phyloP scores from a whole-genome alignment of 2,329 filamentous ascomycete species.

The Pezicula radicicola region DNA sequence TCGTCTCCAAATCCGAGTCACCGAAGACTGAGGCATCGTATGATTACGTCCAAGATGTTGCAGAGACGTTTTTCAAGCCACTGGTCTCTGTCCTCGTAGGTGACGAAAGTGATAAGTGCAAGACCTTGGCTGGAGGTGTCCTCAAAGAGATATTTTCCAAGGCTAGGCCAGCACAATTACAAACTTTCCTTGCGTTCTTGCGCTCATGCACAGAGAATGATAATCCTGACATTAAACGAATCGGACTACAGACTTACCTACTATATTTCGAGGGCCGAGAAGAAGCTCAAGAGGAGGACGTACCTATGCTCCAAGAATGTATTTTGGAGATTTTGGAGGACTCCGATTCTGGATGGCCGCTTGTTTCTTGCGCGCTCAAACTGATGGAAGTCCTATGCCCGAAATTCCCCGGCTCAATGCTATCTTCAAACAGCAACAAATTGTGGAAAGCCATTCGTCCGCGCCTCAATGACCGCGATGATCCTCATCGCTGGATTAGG shows the following conservation, averaged over 20 bases:
- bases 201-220: constrained; percentile 77
- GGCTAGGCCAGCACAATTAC: constrained; percentile 68
- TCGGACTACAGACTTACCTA: constrained; percentile 77
- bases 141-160: constrained; percentile 78
- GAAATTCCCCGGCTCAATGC: constrained; percentile 59
- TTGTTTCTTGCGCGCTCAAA: constrained; percentile 71
- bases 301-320: constrained; percentile 45
- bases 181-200: constrained; percentile 69
- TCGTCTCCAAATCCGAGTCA: constrained; percentile 71
- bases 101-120: constrained; percentile 83
- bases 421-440: constrained; percentile 56
- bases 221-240: constrained; percentile 66
- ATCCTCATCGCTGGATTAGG: constrained; percentile 72
- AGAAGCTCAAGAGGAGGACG: constrained; percentile 54
- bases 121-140: constrained; percentile 75
- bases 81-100: constrained; percentile 83
- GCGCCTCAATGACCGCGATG: constrained; percentile 69
- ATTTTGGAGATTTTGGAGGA: constrained; percentile 51
- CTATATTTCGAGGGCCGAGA: constrained; percentile 75
- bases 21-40: constrained; percentile 43
- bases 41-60: constrained; percentile 78
- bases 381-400: constrained; percentile 66
- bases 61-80: constrained; percentile 79
- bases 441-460: constrained; percentile 70
- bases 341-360: constrained; percentile 61